Conservation (phyloP, 305 asterid species). For the Fraxinus ornus region DNA sequence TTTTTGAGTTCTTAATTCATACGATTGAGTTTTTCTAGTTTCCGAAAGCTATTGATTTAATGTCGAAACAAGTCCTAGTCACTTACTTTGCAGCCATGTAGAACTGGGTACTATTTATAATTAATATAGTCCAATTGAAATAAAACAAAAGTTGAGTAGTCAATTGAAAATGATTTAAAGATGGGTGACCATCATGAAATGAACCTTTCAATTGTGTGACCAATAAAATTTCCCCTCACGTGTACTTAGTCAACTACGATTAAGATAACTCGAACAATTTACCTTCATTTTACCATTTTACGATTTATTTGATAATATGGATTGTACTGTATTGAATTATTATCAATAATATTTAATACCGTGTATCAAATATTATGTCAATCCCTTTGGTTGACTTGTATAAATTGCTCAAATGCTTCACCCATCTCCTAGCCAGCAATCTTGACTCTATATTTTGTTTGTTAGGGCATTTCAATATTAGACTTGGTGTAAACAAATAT, state of each 20-base stretch:
- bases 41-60: neutral
- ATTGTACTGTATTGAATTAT: neutral
- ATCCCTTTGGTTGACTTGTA: neutral
- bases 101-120: neutral
- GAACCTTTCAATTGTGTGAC: neutral
- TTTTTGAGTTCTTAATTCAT: neutral
- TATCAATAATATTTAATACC: neutral
- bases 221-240: neutral
- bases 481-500: conserved; percentile 16
- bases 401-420: neutral
- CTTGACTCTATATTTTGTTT: conserved; percentile 20
- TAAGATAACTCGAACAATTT: neutral
- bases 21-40: neutral
- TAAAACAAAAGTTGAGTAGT: neutral
- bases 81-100: neutral
- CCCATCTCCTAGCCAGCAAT: neutral
- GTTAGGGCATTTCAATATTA: conserved; percentile 4
- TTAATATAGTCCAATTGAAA: neutral
- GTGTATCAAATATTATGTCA: neutral
- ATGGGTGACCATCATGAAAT: neutral
- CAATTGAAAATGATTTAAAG: neutral
- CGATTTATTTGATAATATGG: neutral
- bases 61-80: neutral
- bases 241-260: neutral
- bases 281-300: neutral